These are phyloP conservation scores for Citrus reticulata DNA, from an alignment of 345 rosid species.

Conservation along the genomic window DNA sequence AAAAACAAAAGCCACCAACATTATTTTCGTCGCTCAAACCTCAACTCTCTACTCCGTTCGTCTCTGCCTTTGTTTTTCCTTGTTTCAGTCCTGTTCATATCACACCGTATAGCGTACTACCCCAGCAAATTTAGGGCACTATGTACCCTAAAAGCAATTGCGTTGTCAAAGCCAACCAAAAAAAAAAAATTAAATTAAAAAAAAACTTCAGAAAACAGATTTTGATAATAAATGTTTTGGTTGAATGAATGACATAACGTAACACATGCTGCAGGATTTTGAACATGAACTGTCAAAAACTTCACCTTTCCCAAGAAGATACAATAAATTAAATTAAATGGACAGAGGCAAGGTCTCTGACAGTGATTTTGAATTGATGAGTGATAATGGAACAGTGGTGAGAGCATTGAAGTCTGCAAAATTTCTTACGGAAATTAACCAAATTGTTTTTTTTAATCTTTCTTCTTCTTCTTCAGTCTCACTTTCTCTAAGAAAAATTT, in stretches of 20 bases:
- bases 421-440: neutral
- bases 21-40: neutral
- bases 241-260: neutral
- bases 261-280: neutral
- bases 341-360: constrained; percentile 20
- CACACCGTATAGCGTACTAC: neutral
- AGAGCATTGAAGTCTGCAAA: constrained; percentile 26
- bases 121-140: neutral
- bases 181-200: neutral
- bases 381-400: constrained; percentile 21
- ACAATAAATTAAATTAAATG: constrained; percentile 4
- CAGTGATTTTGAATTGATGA: constrained; percentile 14
- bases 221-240: neutral
- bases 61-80: constrained; percentile 14
- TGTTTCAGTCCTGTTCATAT: neutral
- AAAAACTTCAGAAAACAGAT: neutral
- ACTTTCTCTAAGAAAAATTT: neutral
- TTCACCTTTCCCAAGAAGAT: constrained; percentile 33
- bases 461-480: neutral
- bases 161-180: neutral
- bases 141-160: neutral
- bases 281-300: neutral
- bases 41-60: constrained; percentile 20
- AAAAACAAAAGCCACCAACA: neutral
- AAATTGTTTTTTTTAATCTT: neutral